These are phyloP conservation scores for Naganishia onofrii DNA, from an alignment of 768 basidiomycete species.

Conservation along the genomic window DNA sequence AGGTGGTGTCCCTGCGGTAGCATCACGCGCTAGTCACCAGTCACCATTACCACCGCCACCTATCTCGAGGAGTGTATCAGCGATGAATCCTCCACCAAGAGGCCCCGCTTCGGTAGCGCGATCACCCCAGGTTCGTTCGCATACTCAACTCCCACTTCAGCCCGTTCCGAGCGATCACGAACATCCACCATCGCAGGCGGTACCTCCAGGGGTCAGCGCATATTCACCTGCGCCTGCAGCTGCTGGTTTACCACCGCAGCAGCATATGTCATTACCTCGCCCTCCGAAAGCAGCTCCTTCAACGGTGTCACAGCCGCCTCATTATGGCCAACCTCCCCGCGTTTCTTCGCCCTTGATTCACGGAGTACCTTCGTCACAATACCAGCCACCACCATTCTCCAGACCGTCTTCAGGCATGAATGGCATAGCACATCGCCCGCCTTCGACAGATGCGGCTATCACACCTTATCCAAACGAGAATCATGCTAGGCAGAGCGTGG, in stretches of 20 bases:
- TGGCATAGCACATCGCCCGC: neutral
- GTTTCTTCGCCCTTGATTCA: neutral
- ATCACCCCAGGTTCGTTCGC: neutral
- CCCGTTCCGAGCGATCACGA: neutral
- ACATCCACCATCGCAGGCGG: neutral
- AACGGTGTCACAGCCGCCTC: neutral
- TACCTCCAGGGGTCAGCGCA: neutral
- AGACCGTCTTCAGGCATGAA: slow-evolving; percentile 16
- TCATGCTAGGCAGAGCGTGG: slow-evolving; percentile 6
- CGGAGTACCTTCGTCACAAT: slow-evolving; percentile 6
- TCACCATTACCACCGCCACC: neutral
- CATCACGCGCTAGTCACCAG: neutral
- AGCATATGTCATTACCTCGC: neutral
- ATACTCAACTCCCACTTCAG: neutral
- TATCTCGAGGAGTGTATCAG: neutral
- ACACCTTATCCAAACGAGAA: slow-evolving; percentile 8
- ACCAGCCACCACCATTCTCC: slow-evolving; percentile 16
- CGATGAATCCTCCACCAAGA: neutral
- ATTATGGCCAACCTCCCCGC: neutral
- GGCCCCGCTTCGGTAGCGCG: too few species aligned
- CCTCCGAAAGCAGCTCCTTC: neutral
- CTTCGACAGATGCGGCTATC: too few species aligned
- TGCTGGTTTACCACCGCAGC: neutral
- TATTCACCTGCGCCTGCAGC: neutral
- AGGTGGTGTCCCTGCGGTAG: neutral